These are phyloP conservation scores for Rubus parviflorus DNA, from an alignment of 306 rosid species.

Conservation along the genomic window DNA sequence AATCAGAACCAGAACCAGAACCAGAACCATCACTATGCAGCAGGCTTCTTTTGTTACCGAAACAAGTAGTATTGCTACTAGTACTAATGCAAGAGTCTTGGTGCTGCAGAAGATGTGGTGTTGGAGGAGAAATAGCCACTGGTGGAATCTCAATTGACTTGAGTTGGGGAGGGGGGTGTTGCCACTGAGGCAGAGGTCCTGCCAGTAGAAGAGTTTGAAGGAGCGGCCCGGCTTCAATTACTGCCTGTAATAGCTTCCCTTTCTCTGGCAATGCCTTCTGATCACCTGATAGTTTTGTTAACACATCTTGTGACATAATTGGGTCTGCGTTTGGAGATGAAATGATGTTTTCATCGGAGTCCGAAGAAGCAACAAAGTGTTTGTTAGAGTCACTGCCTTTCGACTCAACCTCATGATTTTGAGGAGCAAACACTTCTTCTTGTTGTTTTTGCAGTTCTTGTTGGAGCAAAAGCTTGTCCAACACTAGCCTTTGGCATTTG, in stretches of 20 bases:
- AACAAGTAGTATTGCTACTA: conserved; percentile 3
- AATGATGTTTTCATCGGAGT: conserved; percentile 47
- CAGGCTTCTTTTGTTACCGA: conserved; percentile 45
- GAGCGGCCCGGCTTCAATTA: conserved; percentile 88
- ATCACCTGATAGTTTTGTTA: conserved; percentile 31
- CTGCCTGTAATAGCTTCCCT: conserved; percentile 78
- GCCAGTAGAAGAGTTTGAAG: conserved; percentile 77
- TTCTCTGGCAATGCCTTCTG: conserved; percentile 74
- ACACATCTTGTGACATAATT: conserved; percentile 21
- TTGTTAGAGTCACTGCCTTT: conserved; percentile 36
- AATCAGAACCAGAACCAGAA: conserved; percentile 23
- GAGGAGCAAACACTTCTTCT: conserved; percentile 16
- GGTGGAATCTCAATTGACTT: conserved; percentile 72
- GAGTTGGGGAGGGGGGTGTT: conserved; percentile 83
- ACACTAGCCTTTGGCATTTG: conserved; percentile 54
- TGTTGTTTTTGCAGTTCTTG: conserved; percentile 39
- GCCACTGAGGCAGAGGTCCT: conserved; percentile 90
- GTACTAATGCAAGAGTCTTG: conserved; percentile 25
- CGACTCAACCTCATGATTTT: conserved; percentile 32
- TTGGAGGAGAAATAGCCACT: conserved; percentile 47
- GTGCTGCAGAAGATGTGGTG: conserved; percentile 9
- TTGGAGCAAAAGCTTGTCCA: conserved; percentile 49
- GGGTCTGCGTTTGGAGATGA: conserved; percentile 36
- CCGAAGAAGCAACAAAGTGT: conserved; percentile 39
- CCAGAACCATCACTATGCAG: conserved; percentile 24